Evolutionary conservation across 352 stramenopile species (phyloP).

Genomic region (Phytophthora pinifolia): DNA sequence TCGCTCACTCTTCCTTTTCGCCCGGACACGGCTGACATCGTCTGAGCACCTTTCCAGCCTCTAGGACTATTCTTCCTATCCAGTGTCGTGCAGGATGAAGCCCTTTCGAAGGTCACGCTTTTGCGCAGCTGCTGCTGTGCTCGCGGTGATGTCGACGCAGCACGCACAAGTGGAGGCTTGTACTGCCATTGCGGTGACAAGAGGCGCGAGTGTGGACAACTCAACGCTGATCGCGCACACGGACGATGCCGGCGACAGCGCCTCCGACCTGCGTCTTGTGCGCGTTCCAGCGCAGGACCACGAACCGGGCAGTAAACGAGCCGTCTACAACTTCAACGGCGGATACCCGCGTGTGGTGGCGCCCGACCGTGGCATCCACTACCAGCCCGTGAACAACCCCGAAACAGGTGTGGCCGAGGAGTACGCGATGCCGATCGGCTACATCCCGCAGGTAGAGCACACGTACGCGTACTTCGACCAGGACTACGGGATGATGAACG

Average conservation of each 20-base stretch:
- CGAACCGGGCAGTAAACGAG: conserved; percentile 32
- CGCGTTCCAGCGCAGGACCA: conserved; percentile 88
- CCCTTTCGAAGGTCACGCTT: conserved; percentile 14
- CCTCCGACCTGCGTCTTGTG: conserved; percentile 90
- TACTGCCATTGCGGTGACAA: conserved; percentile 88
- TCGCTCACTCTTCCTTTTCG: conserved; percentile 25
- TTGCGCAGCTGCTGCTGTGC: conserved; percentile 3
- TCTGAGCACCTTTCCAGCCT: neutral
- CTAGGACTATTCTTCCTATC: conserved; percentile 3
- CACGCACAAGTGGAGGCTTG: conserved; percentile 49
- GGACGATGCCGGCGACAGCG: conserved; percentile 70
- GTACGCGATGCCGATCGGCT: conserved; percentile 65
- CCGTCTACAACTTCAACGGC: conserved; percentile 71
- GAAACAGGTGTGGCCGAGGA: conserved; percentile 21
- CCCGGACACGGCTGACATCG: conserved; percentile 10
- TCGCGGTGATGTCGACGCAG: conserved; percentile 14
- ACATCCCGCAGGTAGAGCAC: conserved; percentile 88
- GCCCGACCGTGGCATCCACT: conserved; percentile 69
- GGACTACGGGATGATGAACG: conserved; percentile 95
- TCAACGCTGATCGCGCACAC: conserved; percentile 91
- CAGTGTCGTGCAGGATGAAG: conserved; percentile 18
- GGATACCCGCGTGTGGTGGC: conserved; percentile 77
- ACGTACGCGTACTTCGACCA: conserved; percentile 95
- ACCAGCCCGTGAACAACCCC: conserved; percentile 36
- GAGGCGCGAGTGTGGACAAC: conserved; percentile 72